Conservation (phyloP, 108 stramenopile species). For the Fistulifera solaris region DNA sequence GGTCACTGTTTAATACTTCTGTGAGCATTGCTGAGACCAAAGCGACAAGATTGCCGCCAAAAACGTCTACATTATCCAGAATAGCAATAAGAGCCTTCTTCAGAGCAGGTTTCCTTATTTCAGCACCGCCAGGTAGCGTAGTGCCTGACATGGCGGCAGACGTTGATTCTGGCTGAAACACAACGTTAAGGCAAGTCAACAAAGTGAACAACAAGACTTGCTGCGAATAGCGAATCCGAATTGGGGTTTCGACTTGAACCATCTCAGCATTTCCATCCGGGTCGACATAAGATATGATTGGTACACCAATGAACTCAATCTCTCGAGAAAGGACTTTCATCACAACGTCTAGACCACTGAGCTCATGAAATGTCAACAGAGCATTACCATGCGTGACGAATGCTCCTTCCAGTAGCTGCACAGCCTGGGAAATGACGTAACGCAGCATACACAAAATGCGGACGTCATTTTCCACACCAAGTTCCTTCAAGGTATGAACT, state of each 20-base stretch:
- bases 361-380: slow-evolving; percentile 77
- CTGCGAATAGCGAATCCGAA: slow-evolving; percentile 28
- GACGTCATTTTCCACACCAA: neutral
- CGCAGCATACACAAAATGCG: slow-evolving; percentile 27
- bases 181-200: slow-evolving; percentile 70
- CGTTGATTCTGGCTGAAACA: slow-evolving; percentile 70
- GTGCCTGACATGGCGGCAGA: slow-evolving; percentile 14
- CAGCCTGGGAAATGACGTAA: slow-evolving; percentile 77
- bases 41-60: slow-evolving; percentile 71
- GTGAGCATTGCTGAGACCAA: slow-evolving; percentile 58
- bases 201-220: slow-evolving; percentile 72
- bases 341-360: slow-evolving; percentile 73
- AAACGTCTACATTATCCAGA: slow-evolving; percentile 48
- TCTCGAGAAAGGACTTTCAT: slow-evolving; percentile 51
- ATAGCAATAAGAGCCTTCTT: slow-evolving; percentile 48
- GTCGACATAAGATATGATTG: neutral
- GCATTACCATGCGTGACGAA: slow-evolving; percentile 80
- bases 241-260: slow-evolving; percentile 11
- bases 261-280: slow-evolving; percentile 3
- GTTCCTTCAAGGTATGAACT: slow-evolving; percentile 4
- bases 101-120: slow-evolving; percentile 55
- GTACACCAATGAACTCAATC: slow-evolving; percentile 11
- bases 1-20: slow-evolving; percentile 86
- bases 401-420: slow-evolving; percentile 86
- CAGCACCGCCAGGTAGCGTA: slow-evolving; percentile 37